Conservation (phyloP, 441 rosid species). For the Theobroma grandiflorum region DNA sequence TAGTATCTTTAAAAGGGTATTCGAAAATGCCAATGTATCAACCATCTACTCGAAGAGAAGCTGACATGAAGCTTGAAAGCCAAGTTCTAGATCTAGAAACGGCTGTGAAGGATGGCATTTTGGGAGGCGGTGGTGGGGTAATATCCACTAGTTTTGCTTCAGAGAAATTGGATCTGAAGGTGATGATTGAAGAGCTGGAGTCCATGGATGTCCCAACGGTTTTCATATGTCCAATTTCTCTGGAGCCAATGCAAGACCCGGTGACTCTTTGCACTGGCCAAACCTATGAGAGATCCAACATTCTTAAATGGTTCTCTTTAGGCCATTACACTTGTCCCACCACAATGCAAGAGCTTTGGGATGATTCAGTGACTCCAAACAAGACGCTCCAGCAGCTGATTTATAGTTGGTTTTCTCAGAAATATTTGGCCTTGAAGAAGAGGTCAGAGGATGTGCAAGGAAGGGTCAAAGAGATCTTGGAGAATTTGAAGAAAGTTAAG, state of each 20-base stretch:
- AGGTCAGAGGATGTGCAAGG: slow-evolving; percentile 88
- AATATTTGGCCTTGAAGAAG: slow-evolving; percentile 85
- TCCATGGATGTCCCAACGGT: slow-evolving; percentile 73
- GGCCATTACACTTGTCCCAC: slow-evolving; percentile 95
- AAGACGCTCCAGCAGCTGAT: slow-evolving; percentile 83
- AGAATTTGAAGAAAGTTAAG: slow-evolving; percentile 75
- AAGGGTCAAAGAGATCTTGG: slow-evolving; percentile 67
- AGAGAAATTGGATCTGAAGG: slow-evolving; percentile 84
- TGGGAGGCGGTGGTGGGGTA: slow-evolving; percentile 57
- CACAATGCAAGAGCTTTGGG: slow-evolving; percentile 99
- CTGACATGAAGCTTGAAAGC: slow-evolving; percentile 58
- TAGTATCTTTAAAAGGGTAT: slow-evolving; percentile 21
- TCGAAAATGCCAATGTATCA: slow-evolving; percentile 60
- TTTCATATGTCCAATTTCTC: slow-evolving; percentile 92
- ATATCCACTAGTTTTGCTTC: slow-evolving; percentile 34
- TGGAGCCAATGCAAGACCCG: slow-evolving; percentile 94
- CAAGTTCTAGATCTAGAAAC: slow-evolving; percentile 88
- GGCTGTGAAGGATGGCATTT: slow-evolving; percentile 83
- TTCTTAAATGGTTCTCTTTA: slow-evolving; percentile 81
- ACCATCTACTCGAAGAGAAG: slow-evolving; percentile 48
- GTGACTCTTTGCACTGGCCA: slow-evolving; percentile 96
- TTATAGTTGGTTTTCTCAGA: slow-evolving; percentile 82
- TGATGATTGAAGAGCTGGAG: slow-evolving; percentile 83
- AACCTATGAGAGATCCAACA: slow-evolving; percentile 89
- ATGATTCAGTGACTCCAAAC: slow-evolving; percentile 81